Evolutionary conservation across 2,329 filamentous ascomycete genomes (phyloP), one percentile per base, ranked within the genome.

Genomic region (Pseudocercospora pini-densiflorae): DNA sequence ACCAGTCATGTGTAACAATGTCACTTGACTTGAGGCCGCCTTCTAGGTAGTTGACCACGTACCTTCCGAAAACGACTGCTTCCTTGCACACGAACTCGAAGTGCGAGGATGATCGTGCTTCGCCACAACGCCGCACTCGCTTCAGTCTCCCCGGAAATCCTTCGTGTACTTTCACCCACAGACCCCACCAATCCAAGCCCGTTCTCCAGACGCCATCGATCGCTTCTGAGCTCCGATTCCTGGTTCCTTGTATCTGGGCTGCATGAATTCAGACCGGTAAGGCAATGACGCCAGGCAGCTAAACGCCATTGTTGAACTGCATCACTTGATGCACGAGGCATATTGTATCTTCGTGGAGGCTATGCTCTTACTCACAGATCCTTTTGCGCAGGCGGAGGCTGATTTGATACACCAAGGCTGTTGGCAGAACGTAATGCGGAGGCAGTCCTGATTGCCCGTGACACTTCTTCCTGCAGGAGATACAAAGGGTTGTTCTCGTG

Each of bases 291-390:
- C 16, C 23, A 49, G 45, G 19, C 45, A 40, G 36, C 12, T 8
- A 27, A 55, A 55, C 57, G 57, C 57, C 57, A 59, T 59, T 59
- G 57, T 59, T 36, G 21, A 10, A 21, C 57, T 24, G 31, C 57
- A 45, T 21, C 10, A 23, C 12, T 43, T 19, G 21, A 24, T 54
- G n/a, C 45, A 23, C 51, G 51, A 55, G 51, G 51, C 51, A 27
- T 27, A 23, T 16, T 47, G 40, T 45, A 19, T 29, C 24, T 31
- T 36, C 57, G 57, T 59, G 57, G 57, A 59, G 36, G 57, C 57
- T 43, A 45, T 59, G 57, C 53, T 31, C 53, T n/a, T 21, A 7
- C n/a, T 12, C 31, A 33, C 10, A 33, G 43, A 47, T 47, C n/a
- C 43, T n/a, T 21, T 53, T 31, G 29, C 29, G 19, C 49, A 53